Evolutionary conservation across 2,329 filamentous ascomycete genomes (phyloP).

Genomic region (Aureobasidium melanogenum): DNA sequence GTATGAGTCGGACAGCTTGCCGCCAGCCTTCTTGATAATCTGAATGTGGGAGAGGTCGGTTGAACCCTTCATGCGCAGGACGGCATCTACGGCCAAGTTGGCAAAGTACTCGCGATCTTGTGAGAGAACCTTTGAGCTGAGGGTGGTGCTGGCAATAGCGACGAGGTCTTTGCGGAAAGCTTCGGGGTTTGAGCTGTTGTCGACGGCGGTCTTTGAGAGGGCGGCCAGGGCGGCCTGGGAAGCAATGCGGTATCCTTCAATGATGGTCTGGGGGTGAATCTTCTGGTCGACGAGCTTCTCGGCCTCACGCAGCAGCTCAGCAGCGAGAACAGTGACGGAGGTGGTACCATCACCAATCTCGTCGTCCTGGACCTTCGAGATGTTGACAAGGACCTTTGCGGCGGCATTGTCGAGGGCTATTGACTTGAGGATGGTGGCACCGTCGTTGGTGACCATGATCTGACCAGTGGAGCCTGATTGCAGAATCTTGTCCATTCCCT

Average conservation of each 20-base stretch:
- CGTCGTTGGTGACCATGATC: constrained; percentile 98
- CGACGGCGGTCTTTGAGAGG: constrained; percentile 73
- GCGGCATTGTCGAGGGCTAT: constrained; percentile 98
- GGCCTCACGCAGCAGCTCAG: constrained; percentile 89
- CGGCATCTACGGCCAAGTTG: constrained; percentile 79
- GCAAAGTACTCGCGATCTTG: constrained; percentile 93
- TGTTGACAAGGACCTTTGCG: constrained; percentile 96
- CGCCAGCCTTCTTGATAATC: constrained; percentile 98
- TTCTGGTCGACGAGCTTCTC: constrained; percentile 97
- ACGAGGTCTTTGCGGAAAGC: constrained; percentile 84
- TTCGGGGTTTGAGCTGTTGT: constrained; percentile 75
- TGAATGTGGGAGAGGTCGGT: constrained; percentile 96
- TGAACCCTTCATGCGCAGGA: constrained; percentile 79
- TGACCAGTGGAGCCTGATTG: constrained; percentile 93
- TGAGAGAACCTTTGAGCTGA: constrained; percentile 93
- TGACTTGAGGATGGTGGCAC: constrained; percentile 94
- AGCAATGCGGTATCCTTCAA: constrained; percentile 97
- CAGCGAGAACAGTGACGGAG: constrained; percentile 91
- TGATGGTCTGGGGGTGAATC: constrained; percentile 98
- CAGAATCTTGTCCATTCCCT: constrained; percentile 98
- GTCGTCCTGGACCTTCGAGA: constrained; percentile 98
- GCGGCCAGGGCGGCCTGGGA: constrained; percentile 79
- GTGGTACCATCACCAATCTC: constrained; percentile 98
- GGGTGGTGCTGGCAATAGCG: constrained; percentile 85
- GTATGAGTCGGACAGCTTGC: constrained; percentile 95